Base-by-base conservation (phyloP, 805 yeast species). In the Wickerhamiella kurtzmanii region DNA sequence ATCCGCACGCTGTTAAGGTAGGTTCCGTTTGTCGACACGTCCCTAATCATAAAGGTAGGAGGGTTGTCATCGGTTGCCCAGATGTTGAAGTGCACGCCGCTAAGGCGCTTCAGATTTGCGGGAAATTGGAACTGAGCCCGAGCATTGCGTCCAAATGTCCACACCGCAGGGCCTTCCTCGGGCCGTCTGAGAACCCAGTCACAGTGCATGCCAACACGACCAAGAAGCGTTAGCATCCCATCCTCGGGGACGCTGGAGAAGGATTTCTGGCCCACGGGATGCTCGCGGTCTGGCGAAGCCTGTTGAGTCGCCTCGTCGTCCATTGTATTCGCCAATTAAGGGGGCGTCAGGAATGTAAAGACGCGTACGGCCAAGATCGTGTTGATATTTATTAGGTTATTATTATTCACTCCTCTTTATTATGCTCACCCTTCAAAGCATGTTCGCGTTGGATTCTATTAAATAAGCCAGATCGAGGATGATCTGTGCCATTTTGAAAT, bases 11-110 rank as follows among this genome's bases (percentile, higher is more conserved):
- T 79, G 66, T 89, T 92, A 43, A 89, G 65, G 70, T 77, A 82
- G 0, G 98, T 92, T 5, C 98, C 98, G 65, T 92, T 92, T 2
- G 97, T 89, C 1, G 95, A 82, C 2, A 71, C 64, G 62, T 88
- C 96, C 60, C 75, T 77, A 48, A 79, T 69, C 80, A 80, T 74
- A 41, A 75, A 51, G 32, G 61, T 54, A 41, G 56, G 57, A 32
- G 52, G 56, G 28, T 73, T 75, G 43, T 72, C 72, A 40, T 72
- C 67, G 41, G 79, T 79, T 54, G 80, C 70, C 81, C 87, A 77
- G 4, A 88, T 67, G 60, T 72, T 70, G 67, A 77, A 76, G 65
- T 88, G 97, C 47, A 71, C 68, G 56, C 82, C 84, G 45, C 92
- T 82, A 32, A 87, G 68, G 45, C 88, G 66, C 22, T 50, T 50